Evolutionary conservation across 768 basidiomycete species (phyloP).

Genomic region (Heimioporus sp.): DNA sequence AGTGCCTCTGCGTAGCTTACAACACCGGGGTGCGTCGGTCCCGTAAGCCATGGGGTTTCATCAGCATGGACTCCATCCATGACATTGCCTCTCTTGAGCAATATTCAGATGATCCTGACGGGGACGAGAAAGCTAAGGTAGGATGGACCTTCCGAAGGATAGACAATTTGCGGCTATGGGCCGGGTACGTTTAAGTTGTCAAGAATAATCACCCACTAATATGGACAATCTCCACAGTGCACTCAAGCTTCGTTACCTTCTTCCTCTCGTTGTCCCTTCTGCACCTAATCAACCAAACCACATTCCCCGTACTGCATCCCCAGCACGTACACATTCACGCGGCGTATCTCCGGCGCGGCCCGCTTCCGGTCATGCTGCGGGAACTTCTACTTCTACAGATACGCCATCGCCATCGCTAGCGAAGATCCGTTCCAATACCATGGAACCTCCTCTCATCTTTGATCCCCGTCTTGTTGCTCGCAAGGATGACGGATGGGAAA

Average conservation of each 20-base stretch:
- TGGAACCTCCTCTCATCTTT: conserved; percentile 57
- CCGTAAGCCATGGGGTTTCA: conserved; percentile 85
- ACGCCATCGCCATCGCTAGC: conserved; percentile 30
- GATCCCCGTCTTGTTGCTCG: conserved; percentile 73
- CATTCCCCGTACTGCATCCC: conserved; percentile 23
- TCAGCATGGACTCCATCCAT: conserved; percentile 74
- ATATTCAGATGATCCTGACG: conserved; percentile 35
- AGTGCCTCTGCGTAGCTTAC: conserved; percentile 77
- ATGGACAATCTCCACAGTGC: conserved; percentile 46
- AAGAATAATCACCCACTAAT: not conserved
- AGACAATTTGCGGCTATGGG: conserved; percentile 84
- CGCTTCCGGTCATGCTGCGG: conserved; percentile 8
- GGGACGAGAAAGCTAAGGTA: conserved; percentile 46
- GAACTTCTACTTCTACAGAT: not conserved
- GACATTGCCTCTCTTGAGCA: conserved; percentile 70
- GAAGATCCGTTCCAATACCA: conserved; percentile 36
- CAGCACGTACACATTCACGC: conserved; percentile 16
- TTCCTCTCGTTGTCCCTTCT: conserved; percentile 62
- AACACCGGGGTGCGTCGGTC: conserved; percentile 80
- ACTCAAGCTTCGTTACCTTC: conserved; percentile 75
- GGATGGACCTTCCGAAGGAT: conserved; percentile 85
- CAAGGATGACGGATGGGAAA: conserved; percentile 77
- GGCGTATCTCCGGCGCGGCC: conserved; percentile 24
- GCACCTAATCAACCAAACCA: conserved; percentile 31
- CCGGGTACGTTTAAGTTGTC: conserved; percentile 54